These are phyloP conservation scores for Dothistroma septosporum DNA, from an alignment of 2,329 filamentous ascomycete genomes.

Conservation along the genomic window DNA sequence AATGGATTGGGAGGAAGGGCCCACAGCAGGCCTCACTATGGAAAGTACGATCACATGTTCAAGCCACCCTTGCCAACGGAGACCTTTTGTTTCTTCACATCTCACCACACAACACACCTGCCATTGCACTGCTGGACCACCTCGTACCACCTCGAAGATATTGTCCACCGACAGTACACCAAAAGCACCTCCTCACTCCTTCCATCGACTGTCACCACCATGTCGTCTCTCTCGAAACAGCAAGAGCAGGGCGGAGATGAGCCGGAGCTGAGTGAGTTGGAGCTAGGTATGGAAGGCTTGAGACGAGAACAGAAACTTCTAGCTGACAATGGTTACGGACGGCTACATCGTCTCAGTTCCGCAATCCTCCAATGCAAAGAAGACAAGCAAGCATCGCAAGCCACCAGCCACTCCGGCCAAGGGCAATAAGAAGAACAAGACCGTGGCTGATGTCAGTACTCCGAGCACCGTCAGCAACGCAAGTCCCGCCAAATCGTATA, in stretches of 20 bases:
- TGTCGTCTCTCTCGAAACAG: neutral
- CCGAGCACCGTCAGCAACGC: neutral
- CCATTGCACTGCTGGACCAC: neutral
- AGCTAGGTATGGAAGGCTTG: neutral
- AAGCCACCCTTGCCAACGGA: neutral
- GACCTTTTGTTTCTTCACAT: neutral
- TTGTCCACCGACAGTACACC: neutral
- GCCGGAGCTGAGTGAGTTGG: conserved; percentile 3
- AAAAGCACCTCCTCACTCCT: neutral
- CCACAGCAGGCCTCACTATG: neutral
- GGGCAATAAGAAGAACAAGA: neutral
- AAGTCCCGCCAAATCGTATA: neutral
- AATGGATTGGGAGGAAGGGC: neutral
- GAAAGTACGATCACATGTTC: neutral
- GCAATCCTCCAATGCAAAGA: neutral
- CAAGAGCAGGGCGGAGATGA: neutral
- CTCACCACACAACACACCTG: neutral
- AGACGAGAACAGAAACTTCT: too few species aligned
- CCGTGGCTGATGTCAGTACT: neutral
- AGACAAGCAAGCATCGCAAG: neutral
- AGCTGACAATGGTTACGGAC: neutral
- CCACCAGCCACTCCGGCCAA: neutral
- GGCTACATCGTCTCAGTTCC: conserved; percentile 8
- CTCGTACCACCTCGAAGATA: neutral
- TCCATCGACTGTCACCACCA: neutral